Base-by-base conservation (phyloP, 768 basidiomycete genomes). In the Xanthoconium stramineum region DNA sequence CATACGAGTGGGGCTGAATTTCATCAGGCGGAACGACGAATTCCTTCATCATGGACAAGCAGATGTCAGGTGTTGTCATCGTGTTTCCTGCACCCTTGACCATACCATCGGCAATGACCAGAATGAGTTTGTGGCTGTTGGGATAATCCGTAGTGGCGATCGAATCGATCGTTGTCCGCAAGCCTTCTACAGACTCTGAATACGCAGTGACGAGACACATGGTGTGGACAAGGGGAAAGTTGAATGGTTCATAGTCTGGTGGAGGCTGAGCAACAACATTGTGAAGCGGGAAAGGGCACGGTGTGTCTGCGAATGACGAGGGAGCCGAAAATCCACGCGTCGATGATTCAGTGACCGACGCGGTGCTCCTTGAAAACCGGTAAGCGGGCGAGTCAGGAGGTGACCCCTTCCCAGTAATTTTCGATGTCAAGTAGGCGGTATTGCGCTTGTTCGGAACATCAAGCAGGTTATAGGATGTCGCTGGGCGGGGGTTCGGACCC, bases 151-250 rank as follows among this genome's bases (percentile, higher is more conserved):
- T 98, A 5, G 97, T 98, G 8, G 95, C 94, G 40, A 99, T 82
- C 2, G 97, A 98, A 72, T 99, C 97, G n/a, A 99, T 79, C 0
- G 97, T 99, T 17, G 97, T 99, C 38, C 96, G 84, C 2, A 99
- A 78, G 75, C 97, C 97, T 71, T 97, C 95, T 20, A 95, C 80
- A 5, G 93, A 95, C 72, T 99, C 97, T 0, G 96, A 97, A 72
- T 99, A 99, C 2, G 97, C 97, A 1, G 97, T 99, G 59, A 99
- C 97, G 45, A 98, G 85, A 66, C 93, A 92, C 62, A 98, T 95
- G 6, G 91, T 88, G 72, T 98, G 93, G 1, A 84, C 89, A 47
- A 98, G 84, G 0, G 94, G 94, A 79, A 91, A 99, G 65, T 92
- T 90, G 81, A 96, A 98, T 0, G 97, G 97, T 70, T 98, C 90